Base-by-base conservation (phyloP, 2,329 filamentous ascomycete genomes). In the Pseudophaeomoniella oleicola region DNA sequence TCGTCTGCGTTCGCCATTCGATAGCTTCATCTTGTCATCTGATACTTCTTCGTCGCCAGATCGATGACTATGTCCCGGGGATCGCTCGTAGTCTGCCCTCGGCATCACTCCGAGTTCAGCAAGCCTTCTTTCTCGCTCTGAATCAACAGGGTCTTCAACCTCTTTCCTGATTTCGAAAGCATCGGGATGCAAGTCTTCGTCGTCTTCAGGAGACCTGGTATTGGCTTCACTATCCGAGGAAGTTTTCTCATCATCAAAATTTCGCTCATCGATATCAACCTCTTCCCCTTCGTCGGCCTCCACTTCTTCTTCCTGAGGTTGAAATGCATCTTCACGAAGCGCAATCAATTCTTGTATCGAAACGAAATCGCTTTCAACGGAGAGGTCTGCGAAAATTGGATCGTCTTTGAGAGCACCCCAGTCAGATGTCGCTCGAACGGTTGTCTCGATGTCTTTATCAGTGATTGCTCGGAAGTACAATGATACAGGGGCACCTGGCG, bases 381-480 rank as follows among this genome's bases (percentile, higher is more conserved):
- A 50, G 35, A 69, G 66, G 4, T 62, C 55, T 4, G 57, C 52
- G 42, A 70, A 72, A 12, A 67, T 61, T 2, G 66, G 59, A 39
- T 70, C 67, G 36, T 63, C 51, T 44, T 62, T 63, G 35, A 69
- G 55, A n/a, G 56, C 53, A 2, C 60, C 47, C 68, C 68, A 72
- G 15, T 60, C 54, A 27, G 64, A 58, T 0, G 64, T 69, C 40
- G 69, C 59, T 37, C 63, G 53, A 12, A 71, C 59, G 42, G 64
- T 61, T 22, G 63, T 46, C 37, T 60, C 54, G 12, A 60, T 58
- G 39, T 67, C 59, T 13, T 64, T 56, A 2, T 56, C 52, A 38
- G 59, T 61, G 10, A 59, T 54, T 3, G 53, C 42, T 3, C 54
- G 58, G 43, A 67, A 64, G 41, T 71, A 70, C 36, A 64, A 59